A percentile compares a stretch with the other conserved stretches of the same genome.
Conservation (phyloP, 345 rosid genomes). For the Angophora floribunda region DNA sequence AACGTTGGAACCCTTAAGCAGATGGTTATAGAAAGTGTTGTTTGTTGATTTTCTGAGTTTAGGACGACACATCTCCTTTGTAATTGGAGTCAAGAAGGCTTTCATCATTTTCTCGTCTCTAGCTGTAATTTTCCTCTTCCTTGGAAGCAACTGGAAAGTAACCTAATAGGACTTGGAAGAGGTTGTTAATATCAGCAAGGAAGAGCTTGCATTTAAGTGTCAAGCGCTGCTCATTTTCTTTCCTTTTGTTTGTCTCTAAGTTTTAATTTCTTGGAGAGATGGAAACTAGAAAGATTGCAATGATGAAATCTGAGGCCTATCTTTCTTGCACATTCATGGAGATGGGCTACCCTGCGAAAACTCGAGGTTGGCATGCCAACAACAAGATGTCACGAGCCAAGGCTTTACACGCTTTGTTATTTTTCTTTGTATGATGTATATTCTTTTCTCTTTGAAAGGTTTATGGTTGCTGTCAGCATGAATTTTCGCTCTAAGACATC, state of each 20-base stretch:
- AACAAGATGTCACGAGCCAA: not conserved
- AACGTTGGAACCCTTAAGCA: not conserved
- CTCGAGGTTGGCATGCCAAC: not conserved
- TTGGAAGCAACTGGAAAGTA: not conserved
- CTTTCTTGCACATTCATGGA: not conserved
- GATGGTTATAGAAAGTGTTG: not conserved
- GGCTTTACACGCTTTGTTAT: not conserved
- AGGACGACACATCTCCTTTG: not conserved
- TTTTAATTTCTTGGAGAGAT: not conserved
- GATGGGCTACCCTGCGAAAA: not conserved
- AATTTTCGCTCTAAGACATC: not conserved
- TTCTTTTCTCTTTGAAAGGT: not conserved
- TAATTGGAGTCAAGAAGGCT: not conserved
- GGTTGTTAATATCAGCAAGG: not conserved
- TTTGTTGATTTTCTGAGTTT: not conserved
- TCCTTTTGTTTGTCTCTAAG: not conserved
- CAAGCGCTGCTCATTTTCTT: not conserved
- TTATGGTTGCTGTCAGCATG: not conserved
- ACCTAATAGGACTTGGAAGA: not conserved
- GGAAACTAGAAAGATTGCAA: not conserved
- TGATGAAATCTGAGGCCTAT: not conserved
- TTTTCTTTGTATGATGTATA: not conserved
- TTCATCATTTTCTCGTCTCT: not conserved
- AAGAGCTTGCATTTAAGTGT: not conserved
- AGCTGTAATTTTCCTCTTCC: not conserved